Base-by-base conservation (phyloP, 345 rosid species). In the Eucalyptus rudis region DNA sequence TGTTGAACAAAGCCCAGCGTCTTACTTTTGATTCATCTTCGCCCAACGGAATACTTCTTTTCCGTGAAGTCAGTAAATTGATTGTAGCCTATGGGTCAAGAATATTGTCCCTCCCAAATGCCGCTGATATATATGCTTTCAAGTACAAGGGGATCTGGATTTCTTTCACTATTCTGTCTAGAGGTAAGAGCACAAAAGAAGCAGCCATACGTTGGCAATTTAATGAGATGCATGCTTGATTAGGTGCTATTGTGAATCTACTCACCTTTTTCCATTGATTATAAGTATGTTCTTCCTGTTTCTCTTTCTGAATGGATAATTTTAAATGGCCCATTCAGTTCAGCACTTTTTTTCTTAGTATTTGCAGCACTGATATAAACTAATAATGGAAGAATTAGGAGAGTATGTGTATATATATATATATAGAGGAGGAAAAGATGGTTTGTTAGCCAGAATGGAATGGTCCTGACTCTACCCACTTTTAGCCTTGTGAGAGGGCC, bases 101-200 rank as follows among this genome's bases (percentile, higher is more conserved):
- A 92, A 97, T 98, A 88, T 92, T 97, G 91, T 91, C 99, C 90
- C 96, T 97, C 89, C 99, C 99, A 89, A 97, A 95, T 93, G 97
- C 91, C 86, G 96, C 99, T 49, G 99, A 97, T 90, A 95, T 97
- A 88, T 98, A 98, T 92, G 95, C 97, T 91, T 96, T 91, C 94
- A 98, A 98, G 89, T 98, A 98, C 95, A 98, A 98, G 93, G 99
- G 99, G 89, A 97, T 96, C 87, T 97, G 99, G 99, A 96, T 98
- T 92, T 96, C 97, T 86, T 93, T 98, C 89, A 93, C 97, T 49
- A 92, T 98, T 95, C 96, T 98, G 29, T 93, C 99, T 86, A 95
- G 98, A 97, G 99, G 99, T 98, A 86, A 90, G 95, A 88, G 86
- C 90, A 50, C 24, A 33, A 33, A 33, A 68, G 44, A 68, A 89